Conservation (phyloP, 1,284 basidiomycete species). For the Ganoderma multipileum region DNA sequence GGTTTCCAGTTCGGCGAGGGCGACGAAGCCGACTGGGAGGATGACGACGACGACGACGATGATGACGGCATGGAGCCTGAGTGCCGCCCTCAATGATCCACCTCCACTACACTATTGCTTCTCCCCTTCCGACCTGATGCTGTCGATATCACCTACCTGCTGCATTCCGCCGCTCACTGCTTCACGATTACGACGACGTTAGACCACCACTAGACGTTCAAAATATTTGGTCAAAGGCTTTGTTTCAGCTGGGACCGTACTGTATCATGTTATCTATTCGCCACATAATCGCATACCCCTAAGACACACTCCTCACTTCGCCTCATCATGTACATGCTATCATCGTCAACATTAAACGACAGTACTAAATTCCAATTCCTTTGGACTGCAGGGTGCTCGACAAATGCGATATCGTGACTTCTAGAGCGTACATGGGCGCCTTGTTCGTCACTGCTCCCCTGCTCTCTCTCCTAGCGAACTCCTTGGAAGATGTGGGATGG, state of each 20-base stretch:
- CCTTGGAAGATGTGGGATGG: not conserved
- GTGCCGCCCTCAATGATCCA: constrained; percentile 62
- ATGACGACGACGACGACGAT: constrained; percentile 71
- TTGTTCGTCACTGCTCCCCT: too few species aligned
- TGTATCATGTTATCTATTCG: constrained; percentile 23
- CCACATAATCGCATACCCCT: constrained; percentile 21
- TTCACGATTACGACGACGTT: constrained; percentile 11
- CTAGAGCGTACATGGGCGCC: not conserved
- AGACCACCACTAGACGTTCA: constrained; percentile 13
- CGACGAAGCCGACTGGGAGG: constrained; percentile 53
- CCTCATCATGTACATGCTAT: not conserved
- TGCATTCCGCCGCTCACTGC: not conserved
- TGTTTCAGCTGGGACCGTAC: constrained; percentile 10
- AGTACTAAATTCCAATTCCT: not conserved
- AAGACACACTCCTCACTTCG: constrained; percentile 7
- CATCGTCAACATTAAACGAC: not conserved
- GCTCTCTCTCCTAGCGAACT: too few species aligned
- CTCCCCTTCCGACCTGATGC: not conserved
- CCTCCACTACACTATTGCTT: not conserved
- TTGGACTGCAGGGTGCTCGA: not conserved
- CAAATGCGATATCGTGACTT: not conserved
- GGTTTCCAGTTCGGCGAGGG: constrained; percentile 74
- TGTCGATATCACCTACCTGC: not conserved
- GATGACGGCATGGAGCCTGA: constrained; percentile 64
- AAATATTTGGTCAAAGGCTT: not conserved